A percentile compares a stretch with the other conserved stretches of the same genome.
Conservation (phyloP, 345 rosid species). For the Rhodamnia rubescens region DNA sequence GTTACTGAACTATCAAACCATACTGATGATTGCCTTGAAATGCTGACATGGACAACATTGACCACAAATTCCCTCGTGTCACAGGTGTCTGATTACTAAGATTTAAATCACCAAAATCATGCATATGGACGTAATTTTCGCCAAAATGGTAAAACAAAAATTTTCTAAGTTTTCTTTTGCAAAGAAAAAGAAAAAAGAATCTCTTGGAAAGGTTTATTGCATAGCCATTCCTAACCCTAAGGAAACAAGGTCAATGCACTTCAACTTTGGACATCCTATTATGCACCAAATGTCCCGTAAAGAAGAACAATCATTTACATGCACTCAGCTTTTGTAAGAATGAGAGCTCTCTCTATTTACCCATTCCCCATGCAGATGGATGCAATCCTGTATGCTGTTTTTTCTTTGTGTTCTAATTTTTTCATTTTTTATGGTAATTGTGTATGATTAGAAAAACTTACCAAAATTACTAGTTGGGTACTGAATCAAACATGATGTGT, state of each 20-base stretch:
- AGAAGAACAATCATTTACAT: too few species aligned
- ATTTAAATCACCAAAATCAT: too few species aligned
- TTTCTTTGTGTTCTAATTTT: background rate
- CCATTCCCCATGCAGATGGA: background rate
- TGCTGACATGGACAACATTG: background rate
- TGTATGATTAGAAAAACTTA: background rate
- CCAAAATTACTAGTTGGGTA: background rate
- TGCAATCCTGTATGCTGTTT: background rate
- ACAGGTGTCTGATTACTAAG: too few species aligned
- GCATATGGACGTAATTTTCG: too few species aligned
- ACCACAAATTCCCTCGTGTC: background rate
- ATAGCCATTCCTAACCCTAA: too few species aligned
- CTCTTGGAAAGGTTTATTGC: too few species aligned
- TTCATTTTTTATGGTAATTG: background rate
- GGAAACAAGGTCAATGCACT: too few species aligned
- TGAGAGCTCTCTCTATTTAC: background rate
- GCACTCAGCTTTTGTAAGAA: background rate
- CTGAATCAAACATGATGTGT: background rate
- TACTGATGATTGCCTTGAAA: background rate
- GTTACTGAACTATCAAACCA: background rate
- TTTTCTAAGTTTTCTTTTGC: too few species aligned
- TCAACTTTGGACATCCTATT: too few species aligned
- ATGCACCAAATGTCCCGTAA: too few species aligned
- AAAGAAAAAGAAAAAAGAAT: too few species aligned
- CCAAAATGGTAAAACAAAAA: too few species aligned